phyloP scores from a whole-genome alignment of 768 basidiomycete species.

The Symmetrospora coprosmae region DNA sequence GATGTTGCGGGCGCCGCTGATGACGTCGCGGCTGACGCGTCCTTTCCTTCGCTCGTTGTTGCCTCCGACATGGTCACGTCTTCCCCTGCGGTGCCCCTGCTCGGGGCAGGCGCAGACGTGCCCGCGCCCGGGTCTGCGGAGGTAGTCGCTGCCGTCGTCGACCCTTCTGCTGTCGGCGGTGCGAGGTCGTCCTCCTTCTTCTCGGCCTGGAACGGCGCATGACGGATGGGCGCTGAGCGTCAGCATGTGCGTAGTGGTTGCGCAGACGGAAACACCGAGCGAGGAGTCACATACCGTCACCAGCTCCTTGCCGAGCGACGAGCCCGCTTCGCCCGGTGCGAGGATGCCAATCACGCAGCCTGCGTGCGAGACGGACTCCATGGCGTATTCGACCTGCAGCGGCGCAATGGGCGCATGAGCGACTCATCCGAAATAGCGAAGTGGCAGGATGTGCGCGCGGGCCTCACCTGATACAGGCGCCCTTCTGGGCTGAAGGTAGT shows the following conservation, averaged over 20 bases:
- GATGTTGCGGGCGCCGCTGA: slow-evolving; percentile 28
- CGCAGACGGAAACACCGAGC: neutral
- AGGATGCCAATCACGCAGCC: slow-evolving; percentile 71
- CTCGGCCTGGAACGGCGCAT: slow-evolving; percentile 16
- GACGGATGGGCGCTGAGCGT: no score
- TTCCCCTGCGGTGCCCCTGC: neutral
- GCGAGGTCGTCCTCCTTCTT: slow-evolving; percentile 17
- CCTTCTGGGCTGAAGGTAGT: slow-evolving; percentile 99
- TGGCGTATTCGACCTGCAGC: slow-evolving; percentile 84
- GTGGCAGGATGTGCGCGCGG: neutral
- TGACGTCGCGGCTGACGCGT: slow-evolving; percentile 27
- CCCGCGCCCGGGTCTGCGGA: neutral
- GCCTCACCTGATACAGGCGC: slow-evolving; percentile 84
- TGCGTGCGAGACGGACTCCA: slow-evolving; percentile 80
- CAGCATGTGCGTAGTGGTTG: slow-evolving; percentile 26
- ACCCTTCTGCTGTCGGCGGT: neutral
- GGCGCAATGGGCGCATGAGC: neutral
- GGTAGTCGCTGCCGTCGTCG: slow-evolving; percentile 6
- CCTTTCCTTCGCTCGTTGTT: slow-evolving; percentile 28
- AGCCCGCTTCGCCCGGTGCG: slow-evolving; percentile 40
- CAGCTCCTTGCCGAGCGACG: slow-evolving; percentile 25
- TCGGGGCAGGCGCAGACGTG: neutral
- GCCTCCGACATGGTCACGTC: slow-evolving; percentile 24
- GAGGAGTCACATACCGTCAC: neutral
- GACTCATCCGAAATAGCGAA: neutral